Base-by-base conservation (phyloP, 2,329 filamentous ascomycete genomes). In the Aspergillus ibericus region DNA sequence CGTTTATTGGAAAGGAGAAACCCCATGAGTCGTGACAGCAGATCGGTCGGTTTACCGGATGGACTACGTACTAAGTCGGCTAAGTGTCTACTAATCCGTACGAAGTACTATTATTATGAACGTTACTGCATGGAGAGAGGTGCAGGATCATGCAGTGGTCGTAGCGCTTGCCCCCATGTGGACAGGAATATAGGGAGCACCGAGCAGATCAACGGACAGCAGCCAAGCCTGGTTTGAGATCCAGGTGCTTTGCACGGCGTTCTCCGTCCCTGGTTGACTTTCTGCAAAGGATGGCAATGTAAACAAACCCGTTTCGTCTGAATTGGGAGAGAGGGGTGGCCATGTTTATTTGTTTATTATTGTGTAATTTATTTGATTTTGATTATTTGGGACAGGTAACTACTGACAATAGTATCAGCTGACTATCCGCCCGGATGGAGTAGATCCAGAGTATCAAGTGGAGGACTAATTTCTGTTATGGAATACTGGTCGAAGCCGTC, bases 401-500 rank as follows among this genome's bases (percentile, higher is more conserved):
- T 48, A 48, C 44, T 48, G 44, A 48, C 44, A 48, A 48, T 48
- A 48, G 44, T 42, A 32, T 48, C 44, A 48, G 25, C 44, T 48
- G 44, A 48, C 44, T 48, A 48, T 48, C 25, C 44, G 44, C 22
- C 16, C 44, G 22, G 16, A 53, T 53, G 38, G 36, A 44, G 38
- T 44, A 53, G 40, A 42, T 53, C 51, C 51, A 42, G 51, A 53
- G 12, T 27, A 51, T 54, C 54, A 57, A 47, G 58, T 51, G 58
- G 58, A 53, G 54, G 55, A 49, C 44, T 44, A 46, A 54, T 48
- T 57, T 58, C 50, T 40, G 15, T 49, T 49, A 55, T 61, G 55
- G 59, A 61, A 61, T 44, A 48, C 52, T 51, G 48, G 52, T 61
- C 56, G 59, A 61, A 61, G 59, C 53, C 59, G 53, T 42, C 51